Evolutionary conservation across 148 eudicot genomes (phyloP).

Genomic region (Cornus suecica): DNA sequence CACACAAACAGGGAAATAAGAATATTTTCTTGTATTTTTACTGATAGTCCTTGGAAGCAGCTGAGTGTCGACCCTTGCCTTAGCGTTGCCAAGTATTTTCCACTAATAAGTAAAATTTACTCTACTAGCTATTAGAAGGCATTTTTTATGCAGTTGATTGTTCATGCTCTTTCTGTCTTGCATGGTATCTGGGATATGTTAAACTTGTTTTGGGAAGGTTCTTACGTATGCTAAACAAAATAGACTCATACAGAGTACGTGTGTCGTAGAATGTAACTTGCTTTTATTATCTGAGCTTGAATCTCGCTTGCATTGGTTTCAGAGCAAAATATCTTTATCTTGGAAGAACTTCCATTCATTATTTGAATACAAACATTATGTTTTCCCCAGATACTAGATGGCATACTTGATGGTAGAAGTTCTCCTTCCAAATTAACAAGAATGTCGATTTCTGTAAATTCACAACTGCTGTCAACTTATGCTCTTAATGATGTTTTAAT

Average conservation of each 20-base stretch:
- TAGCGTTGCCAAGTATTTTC: not conserved
- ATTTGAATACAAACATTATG: not conserved
- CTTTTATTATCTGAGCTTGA: not conserved
- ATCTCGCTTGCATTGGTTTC: not conserved
- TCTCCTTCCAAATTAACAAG: slow-evolving; percentile 67
- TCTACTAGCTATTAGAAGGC: not conserved
- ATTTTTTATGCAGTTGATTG: not conserved
- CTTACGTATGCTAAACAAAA: no score
- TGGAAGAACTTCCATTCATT: not conserved
- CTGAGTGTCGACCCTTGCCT: not conserved
- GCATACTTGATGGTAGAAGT: slow-evolving; percentile 52
- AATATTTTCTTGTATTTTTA: not conserved
- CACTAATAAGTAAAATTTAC: not conserved
- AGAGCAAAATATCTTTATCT: not conserved
- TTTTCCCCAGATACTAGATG: slow-evolving; percentile 55
- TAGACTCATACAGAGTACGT: no score
- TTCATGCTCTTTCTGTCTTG: not conserved
- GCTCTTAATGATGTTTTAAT: slow-evolving; percentile 82
- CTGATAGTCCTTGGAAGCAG: not conserved
- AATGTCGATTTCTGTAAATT: slow-evolving; percentile 61
- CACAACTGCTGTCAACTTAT: slow-evolving; percentile 44
- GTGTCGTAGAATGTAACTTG: not conserved
- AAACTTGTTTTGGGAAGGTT: not conserved
- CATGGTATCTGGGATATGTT: not conserved
- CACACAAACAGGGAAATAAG: not conserved